These are phyloP conservation scores for Termitomyces sp. DNA, from an alignment of 768 basidiomycete species.

Conservation along the genomic window DNA sequence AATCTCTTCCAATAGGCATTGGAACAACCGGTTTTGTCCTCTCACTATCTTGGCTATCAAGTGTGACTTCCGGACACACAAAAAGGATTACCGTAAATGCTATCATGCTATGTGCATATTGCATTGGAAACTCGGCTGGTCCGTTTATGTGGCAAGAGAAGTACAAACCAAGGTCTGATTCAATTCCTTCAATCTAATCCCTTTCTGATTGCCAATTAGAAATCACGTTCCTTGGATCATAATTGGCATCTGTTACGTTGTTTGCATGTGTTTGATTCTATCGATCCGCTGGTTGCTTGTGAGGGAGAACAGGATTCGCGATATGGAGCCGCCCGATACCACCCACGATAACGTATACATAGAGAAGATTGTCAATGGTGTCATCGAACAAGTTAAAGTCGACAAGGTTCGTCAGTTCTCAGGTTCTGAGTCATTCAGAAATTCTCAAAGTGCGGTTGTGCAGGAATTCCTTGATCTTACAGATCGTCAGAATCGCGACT, in stretches of 20 bases:
- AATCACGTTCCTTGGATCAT: slow-evolving; percentile 76
- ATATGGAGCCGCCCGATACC: slow-evolving; percentile 45
- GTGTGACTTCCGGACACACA: slow-evolving; percentile 66
- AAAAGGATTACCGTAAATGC: slow-evolving; percentile 69
- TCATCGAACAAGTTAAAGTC: slow-evolving; percentile 47
- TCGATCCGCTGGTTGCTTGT: slow-evolving; percentile 47
- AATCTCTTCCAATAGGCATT: slow-evolving; percentile 6
- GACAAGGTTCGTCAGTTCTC: slow-evolving; percentile 49
- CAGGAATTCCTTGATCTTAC: slow-evolving; percentile 73
- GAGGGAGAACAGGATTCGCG: slow-evolving; percentile 59
- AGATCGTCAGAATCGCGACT: slow-evolving; percentile 65
- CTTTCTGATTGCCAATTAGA: slow-evolving; percentile 23
- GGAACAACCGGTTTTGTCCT: slow-evolving; percentile 44
- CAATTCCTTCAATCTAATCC: not conserved
- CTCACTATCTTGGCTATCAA: slow-evolving; percentile 57
- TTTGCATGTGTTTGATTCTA: slow-evolving; percentile 42
- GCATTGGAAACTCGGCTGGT: slow-evolving; percentile 57
- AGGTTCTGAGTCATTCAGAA: not conserved
- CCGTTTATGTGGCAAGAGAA: slow-evolving; percentile 74
- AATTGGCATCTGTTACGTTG: slow-evolving; percentile 58
- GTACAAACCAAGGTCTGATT: slow-evolving; percentile 56
- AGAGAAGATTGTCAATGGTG: slow-evolving; percentile 49
- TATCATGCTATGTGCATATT: slow-evolving; percentile 67
- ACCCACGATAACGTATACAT: slow-evolving; percentile 61
- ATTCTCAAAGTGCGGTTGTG: not conserved